A percentile compares a stretch with the other conserved stretches of the same genome.
Conservation (phyloP, 805 yeast genomes). For the Schwanniomyces pseudopolymorphus region DNA sequence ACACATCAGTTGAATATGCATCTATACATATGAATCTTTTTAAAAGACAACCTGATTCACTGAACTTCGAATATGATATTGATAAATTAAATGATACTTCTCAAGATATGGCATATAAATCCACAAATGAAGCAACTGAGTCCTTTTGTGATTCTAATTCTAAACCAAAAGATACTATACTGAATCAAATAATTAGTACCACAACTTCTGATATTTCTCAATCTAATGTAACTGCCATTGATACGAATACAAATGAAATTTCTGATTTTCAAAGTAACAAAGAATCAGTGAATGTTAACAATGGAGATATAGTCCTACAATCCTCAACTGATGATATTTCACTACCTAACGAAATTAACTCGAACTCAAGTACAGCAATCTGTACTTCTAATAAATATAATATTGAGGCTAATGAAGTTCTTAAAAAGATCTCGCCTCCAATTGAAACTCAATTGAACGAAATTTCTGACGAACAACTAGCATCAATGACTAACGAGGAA, state of each 20-base stretch:
- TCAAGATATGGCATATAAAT: not conserved
- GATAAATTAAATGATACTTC: not conserved
- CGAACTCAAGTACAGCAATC: not conserved
- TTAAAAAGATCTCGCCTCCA: not conserved
- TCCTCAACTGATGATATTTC: not conserved
- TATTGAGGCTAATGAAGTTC: not conserved
- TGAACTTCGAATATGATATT: not conserved
- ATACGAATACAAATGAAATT: too few relatives aligned
- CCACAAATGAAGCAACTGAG: not conserved
- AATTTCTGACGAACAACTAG: slow-evolving; percentile 12
- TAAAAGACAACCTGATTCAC: not conserved
- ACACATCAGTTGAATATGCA: not conserved
- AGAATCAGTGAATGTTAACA: not conserved
- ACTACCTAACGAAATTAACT: not conserved
- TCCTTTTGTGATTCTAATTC: not conserved
- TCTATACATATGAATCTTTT: not conserved
- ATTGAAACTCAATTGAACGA: not conserved
- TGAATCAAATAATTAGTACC: too few relatives aligned
- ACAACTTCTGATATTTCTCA: not conserved
- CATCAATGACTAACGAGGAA: slow-evolving; percentile 13
- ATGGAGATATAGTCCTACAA: not conserved
- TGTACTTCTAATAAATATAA: not conserved
- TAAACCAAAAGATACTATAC: not conserved
- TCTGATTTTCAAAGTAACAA: not conserved
- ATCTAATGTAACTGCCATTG: not conserved